Conservation (phyloP, 768 basidiomycete species). For the Lyophyllum decastes region DNA sequence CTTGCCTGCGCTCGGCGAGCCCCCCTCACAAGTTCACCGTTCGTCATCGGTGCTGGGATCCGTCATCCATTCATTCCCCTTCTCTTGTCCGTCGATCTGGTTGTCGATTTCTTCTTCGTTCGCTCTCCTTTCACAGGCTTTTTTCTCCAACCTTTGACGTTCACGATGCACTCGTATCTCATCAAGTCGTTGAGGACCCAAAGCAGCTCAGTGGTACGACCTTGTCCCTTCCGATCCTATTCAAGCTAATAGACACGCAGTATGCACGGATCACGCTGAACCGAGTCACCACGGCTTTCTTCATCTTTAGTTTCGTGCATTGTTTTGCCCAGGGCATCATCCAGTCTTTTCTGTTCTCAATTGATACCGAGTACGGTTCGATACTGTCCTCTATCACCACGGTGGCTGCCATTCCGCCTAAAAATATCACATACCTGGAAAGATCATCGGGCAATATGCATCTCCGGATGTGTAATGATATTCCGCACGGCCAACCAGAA, state of each 20-base stretch:
- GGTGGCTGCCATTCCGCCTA: conserved; percentile 32
- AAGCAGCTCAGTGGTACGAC: conserved; percentile 4
- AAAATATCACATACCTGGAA: conserved; percentile 38
- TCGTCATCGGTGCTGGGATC: conserved; percentile 7
- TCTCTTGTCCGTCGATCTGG: neutral
- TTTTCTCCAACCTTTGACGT: neutral
- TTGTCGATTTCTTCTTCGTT: neutral
- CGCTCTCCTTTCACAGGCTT: neutral
- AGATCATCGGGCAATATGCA: conserved; percentile 27
- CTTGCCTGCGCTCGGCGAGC: conserved; percentile 10
- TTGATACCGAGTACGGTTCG: conserved; percentile 41
- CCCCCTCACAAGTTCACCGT: conserved; percentile 1
- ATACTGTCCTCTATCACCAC: conserved; percentile 39
- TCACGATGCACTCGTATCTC: neutral
- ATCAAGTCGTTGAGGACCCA: neutral
- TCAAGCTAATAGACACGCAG: conserved; percentile 17
- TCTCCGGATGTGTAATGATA: conserved; percentile 45
- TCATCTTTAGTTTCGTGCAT: conserved; percentile 49
- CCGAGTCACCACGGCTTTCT: conserved; percentile 45
- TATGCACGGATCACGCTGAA: conserved; percentile 39
- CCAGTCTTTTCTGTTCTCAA: conserved; percentile 46
- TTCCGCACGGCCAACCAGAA: conserved; percentile 36
- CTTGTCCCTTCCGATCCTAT: neutral
- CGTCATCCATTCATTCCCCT: neutral
- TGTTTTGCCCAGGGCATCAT: conserved; percentile 55